Evolutionary conservation across 129 eudicot genomes (phyloP), one percentile per base, ranked within the genome.

Genomic region (carrot (Daucus carota)): DNA sequence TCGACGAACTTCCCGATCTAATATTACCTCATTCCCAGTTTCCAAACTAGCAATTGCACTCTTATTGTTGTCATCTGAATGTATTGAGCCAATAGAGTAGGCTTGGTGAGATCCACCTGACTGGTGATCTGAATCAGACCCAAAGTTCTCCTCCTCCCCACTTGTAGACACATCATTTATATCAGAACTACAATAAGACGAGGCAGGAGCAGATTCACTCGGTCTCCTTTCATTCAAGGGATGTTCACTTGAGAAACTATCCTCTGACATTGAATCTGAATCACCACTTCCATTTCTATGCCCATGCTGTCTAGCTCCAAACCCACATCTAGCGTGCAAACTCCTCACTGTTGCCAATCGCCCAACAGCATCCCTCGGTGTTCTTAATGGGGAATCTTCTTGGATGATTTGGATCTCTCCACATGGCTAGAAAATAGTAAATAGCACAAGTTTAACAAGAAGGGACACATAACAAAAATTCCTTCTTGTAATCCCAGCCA

Each of bases 351-450:
- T 89, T 69, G 88, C 50, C 40, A 95, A 77, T 74, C 74, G 80
- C 46, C 97, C 99, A 77, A 95, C 89, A 10, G 93, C 97, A 40
- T 95, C 99, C 60, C 86, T 79, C 16, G 99, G 99, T 11, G 92
- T 87, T 81, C 97, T 88, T 72, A 89, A 72, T 28, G 99, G 99
- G 28, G 87, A 62, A 82, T 95, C 97, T 88, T 95, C 99, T 82
- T 89, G 73, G 48, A 95, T 89, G 78, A 95, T 85, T 77, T 89
- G 96, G 68, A 95, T 80, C 82, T 91, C 97, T 69, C 93, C 99
- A 62, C 92, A 89, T 62, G 92, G 91, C 98, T 94, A 59, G 3
- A 70, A 17, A 75, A 72, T 72, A 68, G 45, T n/a, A 46, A 46
- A 69, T 42, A 38, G 62, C 47, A 74, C 57, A 18, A 66, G 63